Percentiles rank a stretch among this genome's conserved stretches.
phyloP scores from a whole-genome alignment of 306 rosid genomes.

The Ceratonia siliqua region DNA sequence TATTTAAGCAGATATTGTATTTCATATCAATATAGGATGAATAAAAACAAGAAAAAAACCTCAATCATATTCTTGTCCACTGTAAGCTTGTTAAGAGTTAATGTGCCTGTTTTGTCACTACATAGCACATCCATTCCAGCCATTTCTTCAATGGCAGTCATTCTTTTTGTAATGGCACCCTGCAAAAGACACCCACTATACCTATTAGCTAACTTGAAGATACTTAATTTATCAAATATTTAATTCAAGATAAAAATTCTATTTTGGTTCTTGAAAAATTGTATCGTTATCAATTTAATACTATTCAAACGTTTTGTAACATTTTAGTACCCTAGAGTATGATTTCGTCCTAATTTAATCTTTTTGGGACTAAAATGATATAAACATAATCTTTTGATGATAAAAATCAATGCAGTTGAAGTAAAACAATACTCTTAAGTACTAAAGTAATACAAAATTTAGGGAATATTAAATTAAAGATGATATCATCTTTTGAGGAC shows the following conservation, averaged over 20 bases:
- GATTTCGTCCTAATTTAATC: no score
- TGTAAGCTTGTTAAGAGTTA: constrained; percentile 75
- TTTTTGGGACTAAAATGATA: no score
- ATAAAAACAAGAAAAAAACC: constrained; percentile 48
- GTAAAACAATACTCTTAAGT: no score
- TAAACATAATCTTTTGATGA: neutral
- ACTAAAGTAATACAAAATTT: no score
- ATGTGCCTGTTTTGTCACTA: constrained; percentile 74
- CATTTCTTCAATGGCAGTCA: constrained; percentile 83
- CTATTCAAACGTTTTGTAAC: no score
- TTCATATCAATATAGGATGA: neutral
- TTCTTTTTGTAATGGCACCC: constrained; percentile 85
- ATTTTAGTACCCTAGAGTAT: no score
- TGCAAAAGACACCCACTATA: constrained; percentile 30
- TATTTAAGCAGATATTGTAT: constrained; percentile 6
- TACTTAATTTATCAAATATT: neutral
- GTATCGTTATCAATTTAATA: no score
- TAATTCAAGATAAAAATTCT: no score
- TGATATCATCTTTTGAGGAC: no score
- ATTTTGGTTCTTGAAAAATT: no score
- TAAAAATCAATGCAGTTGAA: neutral
- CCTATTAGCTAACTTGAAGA: neutral
- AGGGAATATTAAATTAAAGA: no score
- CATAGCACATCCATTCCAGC: constrained; percentile 82
- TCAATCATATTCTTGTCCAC: constrained; percentile 63